These are phyloP conservation scores for Hypoxylon sp. DNA, from an alignment of 2,329 filamentous ascomycete genomes.

Conservation along the genomic window DNA sequence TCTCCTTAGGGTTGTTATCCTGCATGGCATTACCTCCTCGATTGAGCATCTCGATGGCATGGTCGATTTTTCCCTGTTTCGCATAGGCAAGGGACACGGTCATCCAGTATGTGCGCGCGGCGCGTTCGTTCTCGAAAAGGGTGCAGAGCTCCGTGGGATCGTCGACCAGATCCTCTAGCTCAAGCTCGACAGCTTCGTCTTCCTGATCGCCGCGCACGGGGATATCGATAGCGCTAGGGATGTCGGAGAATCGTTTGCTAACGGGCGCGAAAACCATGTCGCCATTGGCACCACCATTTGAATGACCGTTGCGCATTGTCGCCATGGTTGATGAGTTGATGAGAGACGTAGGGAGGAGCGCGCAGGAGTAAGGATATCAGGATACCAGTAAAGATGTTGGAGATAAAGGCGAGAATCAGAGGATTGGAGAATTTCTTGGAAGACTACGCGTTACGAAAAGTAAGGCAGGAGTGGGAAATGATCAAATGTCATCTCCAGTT, in stretches of 20 bases:
- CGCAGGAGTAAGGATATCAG: background rate
- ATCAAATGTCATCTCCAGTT: slow-evolving; percentile 29
- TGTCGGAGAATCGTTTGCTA: slow-evolving; percentile 72
- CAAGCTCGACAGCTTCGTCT: slow-evolving; percentile 87
- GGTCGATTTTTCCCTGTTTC: slow-evolving; percentile 93
- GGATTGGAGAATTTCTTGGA: background rate
- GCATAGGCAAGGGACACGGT: slow-evolving; percentile 97
- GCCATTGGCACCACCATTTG: slow-evolving; percentile 59
- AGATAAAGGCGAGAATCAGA: background rate
- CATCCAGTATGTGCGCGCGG: slow-evolving; percentile 95
- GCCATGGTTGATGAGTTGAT: slow-evolving; percentile 17
- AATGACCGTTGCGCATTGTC: slow-evolving; percentile 59
- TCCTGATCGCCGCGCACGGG: slow-evolving; percentile 73
- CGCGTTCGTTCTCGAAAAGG: slow-evolving; percentile 92
- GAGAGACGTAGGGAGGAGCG: background rate
- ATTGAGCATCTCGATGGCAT: slow-evolving; percentile 78
- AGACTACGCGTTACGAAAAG: slow-evolving; percentile 12
- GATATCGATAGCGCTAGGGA: slow-evolving; percentile 74
- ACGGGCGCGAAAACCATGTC: slow-evolving; percentile 52
- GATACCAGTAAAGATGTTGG: slow-evolving; percentile 1
- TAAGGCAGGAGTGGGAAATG: slow-evolving; percentile 10
- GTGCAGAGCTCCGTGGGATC: slow-evolving; percentile 96
- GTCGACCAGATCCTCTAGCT: slow-evolving; percentile 89
- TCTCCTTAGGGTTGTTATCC: slow-evolving; percentile 79
- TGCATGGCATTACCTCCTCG: slow-evolving; percentile 80